These are phyloP conservation scores for Sphaerulina musiva DNA, from an alignment of 2,329 filamentous ascomycete species.

Conservation along the genomic window DNA sequence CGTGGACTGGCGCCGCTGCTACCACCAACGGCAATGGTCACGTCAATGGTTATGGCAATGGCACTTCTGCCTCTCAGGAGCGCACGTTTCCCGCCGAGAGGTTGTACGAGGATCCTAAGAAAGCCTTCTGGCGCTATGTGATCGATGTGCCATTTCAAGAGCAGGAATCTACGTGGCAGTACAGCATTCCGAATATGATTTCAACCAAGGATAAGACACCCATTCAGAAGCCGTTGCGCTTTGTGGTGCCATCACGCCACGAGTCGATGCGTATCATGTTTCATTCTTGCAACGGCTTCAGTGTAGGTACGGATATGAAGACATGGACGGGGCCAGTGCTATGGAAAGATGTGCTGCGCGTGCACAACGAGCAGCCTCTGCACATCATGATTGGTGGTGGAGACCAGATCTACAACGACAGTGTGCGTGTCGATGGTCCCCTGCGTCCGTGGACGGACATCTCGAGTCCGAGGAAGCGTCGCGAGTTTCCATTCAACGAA, in stretches of 20 bases:
- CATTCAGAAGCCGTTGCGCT: slow-evolving; percentile 39
- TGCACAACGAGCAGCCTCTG: slow-evolving; percentile 55
- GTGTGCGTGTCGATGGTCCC: slow-evolving; percentile 77
- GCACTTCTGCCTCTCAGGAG: slow-evolving; percentile 16
- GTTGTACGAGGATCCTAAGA: slow-evolving; percentile 54
- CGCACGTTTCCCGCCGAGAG: slow-evolving; percentile 45
- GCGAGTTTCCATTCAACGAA: slow-evolving; percentile 59
- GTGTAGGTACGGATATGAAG: slow-evolving; percentile 57
- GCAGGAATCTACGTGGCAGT: slow-evolving; percentile 73
- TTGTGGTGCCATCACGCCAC: slow-evolving; percentile 52
- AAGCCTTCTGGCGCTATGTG: slow-evolving; percentile 55
- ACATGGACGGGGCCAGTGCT: slow-evolving; percentile 54
- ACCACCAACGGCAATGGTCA: slow-evolving; percentile 14
- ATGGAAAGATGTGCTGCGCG: slow-evolving; percentile 59
- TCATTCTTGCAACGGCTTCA: slow-evolving; percentile 64
- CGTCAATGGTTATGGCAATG: slow-evolving; percentile 18
- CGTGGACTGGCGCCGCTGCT: slow-evolving; percentile 31
- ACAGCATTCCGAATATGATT: slow-evolving; percentile 61
- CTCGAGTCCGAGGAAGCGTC: slow-evolving; percentile 53
- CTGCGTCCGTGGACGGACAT: slow-evolving; percentile 61
- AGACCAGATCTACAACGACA: slow-evolving; percentile 74
- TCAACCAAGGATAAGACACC: slow-evolving; percentile 20
- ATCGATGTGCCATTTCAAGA: slow-evolving; percentile 59
- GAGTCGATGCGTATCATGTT: slow-evolving; percentile 65
- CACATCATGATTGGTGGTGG: slow-evolving; percentile 79